Base-by-base conservation (phyloP, 179 eudicot genomes). In the Pouteria campechiana region DNA sequence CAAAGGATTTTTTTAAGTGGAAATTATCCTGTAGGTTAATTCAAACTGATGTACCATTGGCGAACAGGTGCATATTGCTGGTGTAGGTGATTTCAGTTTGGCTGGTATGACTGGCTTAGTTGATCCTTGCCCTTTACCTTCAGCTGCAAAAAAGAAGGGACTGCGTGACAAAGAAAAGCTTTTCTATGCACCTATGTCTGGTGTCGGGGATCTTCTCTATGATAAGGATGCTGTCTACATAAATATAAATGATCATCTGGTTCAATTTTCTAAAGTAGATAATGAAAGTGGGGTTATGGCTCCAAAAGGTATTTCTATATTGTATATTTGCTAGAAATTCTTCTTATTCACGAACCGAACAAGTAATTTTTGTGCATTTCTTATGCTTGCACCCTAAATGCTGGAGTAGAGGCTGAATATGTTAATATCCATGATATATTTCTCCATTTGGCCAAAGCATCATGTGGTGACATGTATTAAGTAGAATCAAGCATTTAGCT, bases 181-280 rank as follows among this genome's bases (percentile, higher is more conserved):
- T 11, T 87, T 90, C 63, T 90, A 90, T 67, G 99, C 96, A 18
- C 99, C 96, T 53, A 82, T 90, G 99, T 87, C 96, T 50, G 96
- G 99, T 24, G 54, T 90, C 37, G 98, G 98, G 21, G 98, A 90
- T 68, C 92, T 90, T 5, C 48, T 87, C 6, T 79, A 82, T 69
- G 98, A 90, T 55, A 87, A 87, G 57, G 96, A 87, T 82, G 98
- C 92, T 53, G 77, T 90, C 27, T 87, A 87, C 61, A 77, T 87
- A 46, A 73, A 86, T 57, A 86, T 90, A 38, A 79, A 82, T 58
- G 96, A 87, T 48, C 92, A 77, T 48, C 69, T 82, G 22, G 98
- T 90, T 34, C 98, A 87, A 73, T 90, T 53, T 55, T 86, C 96
- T 35, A 80, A 79, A 69, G 73, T 43, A 41, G 84, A 78, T 42